Percentiles rank a stretch among this genome's conserved stretches.
Evolutionary conservation across 345 rosid genomes (phyloP).

Genomic region (Boechera stricta): DNA sequence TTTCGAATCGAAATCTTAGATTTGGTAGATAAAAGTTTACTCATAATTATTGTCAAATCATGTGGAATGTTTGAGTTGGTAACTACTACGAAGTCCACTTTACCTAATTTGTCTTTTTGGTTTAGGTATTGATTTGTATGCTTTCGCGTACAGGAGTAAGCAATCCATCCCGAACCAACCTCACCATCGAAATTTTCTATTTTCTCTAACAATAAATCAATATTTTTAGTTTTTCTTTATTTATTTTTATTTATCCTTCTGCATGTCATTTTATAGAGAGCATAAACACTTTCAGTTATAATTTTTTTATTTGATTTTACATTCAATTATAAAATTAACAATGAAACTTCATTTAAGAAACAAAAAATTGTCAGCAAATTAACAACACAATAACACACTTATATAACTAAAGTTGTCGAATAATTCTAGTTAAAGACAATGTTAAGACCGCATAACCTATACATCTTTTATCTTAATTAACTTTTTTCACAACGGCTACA

Average conservation of each 20-base stretch:
- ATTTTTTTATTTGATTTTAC: neutral
- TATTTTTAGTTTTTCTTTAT: neutral
- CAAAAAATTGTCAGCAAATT: neutral
- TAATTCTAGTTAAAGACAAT: neutral
- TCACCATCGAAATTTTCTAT: conserved; percentile 26
- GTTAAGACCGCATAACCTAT: neutral
- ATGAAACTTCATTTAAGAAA: neutral
- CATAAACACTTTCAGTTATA: neutral
- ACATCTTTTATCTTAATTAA: neutral
- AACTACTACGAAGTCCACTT: conserved; percentile 42
- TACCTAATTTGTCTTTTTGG: conserved; percentile 37
- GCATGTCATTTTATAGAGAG: neutral
- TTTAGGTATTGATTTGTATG: conserved; percentile 41
- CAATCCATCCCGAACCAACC: conserved; percentile 44
- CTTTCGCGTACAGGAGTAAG: conserved; percentile 32
- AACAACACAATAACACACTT: neutral
- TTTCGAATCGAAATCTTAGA: neutral
- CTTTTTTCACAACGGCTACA: neutral
- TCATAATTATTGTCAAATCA: neutral
- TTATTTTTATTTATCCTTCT: neutral
- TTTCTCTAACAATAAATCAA: neutral
- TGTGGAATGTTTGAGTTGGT: conserved; percentile 38
- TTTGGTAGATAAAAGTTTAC: neutral
- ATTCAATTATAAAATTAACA: neutral
- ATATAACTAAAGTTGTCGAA: neutral